phyloP scores from a whole-genome alignment of 768 basidiomycete genomes.

The Psilocybe subaeruginosa region DNA sequence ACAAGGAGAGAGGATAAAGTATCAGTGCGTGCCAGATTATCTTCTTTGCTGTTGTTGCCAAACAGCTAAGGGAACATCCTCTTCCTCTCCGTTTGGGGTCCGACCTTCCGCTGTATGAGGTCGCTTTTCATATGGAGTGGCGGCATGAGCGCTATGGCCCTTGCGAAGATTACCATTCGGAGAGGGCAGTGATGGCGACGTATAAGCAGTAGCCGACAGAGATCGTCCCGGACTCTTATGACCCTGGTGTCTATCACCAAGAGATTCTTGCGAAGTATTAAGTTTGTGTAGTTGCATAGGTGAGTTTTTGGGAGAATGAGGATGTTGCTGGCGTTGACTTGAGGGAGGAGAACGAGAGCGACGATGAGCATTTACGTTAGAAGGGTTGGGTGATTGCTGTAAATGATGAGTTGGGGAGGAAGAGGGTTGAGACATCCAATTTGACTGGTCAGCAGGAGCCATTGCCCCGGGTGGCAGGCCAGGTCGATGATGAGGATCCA shows the following conservation, averaged over 20 bases:
- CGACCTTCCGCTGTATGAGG: slow-evolving; percentile 45
- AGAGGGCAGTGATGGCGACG: slow-evolving; percentile 36
- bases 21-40: neutral
- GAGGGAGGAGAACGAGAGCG: slow-evolving; percentile 59
- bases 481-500: slow-evolving; percentile 32
- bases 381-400: slow-evolving; percentile 26
- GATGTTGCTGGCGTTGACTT: slow-evolving; percentile 20
- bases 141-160: slow-evolving; percentile 66
- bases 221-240: slow-evolving; percentile 65
- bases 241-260: slow-evolving; percentile 25
- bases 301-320: slow-evolving; percentile 24
- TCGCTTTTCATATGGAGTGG: slow-evolving; percentile 40
- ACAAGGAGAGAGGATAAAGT: neutral
- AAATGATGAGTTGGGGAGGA: slow-evolving; percentile 19
- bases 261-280: slow-evolving; percentile 38
- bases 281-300: slow-evolving; percentile 37
- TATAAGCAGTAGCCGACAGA: slow-evolving; percentile 64
- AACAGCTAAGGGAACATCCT: slow-evolving; percentile 79
- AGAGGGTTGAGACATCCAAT: slow-evolving; percentile 36
- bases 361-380: slow-evolving; percentile 36
- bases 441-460: slow-evolving; percentile 50
- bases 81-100: slow-evolving; percentile 57
- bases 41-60: slow-evolving; percentile 56
- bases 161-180: slow-evolving; percentile 64
- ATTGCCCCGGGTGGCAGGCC: slow-evolving; percentile 65